Conservation (phyloP, 306 rosid species). For the Lagenaria siceraria region DNA sequence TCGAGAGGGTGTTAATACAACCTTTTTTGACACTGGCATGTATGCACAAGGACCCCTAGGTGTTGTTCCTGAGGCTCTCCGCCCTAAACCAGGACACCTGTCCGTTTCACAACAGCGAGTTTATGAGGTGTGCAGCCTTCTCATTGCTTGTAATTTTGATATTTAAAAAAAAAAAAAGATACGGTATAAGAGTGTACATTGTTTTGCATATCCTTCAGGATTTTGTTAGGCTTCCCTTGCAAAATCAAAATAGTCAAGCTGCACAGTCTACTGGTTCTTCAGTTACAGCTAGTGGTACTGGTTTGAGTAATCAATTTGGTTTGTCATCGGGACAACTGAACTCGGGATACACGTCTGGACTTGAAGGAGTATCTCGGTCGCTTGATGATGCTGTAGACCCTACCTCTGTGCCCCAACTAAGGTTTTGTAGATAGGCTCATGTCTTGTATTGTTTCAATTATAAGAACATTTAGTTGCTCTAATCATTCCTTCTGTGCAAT, state of each 20-base stretch:
- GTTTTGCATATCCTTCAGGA: conserved; percentile 35
- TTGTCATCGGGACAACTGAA: conserved; percentile 47
- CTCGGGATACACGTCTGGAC: conserved; percentile 44
- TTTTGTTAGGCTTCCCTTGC: conserved; percentile 97
- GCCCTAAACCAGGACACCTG: conserved; percentile 94
- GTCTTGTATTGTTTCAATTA: neutral
- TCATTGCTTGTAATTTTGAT: neutral
- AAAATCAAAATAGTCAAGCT: conserved; percentile 70
- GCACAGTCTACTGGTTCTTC: conserved; percentile 54
- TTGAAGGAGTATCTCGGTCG: conserved; percentile 60
- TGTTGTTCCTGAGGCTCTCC: conserved; percentile 85
- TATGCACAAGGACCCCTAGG: conserved; percentile 82
- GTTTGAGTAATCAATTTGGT: conserved; percentile 49
- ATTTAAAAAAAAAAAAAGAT: neutral
- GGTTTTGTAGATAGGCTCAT: conserved; percentile 22
- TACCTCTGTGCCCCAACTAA: conserved; percentile 42
- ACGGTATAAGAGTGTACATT: neutral
- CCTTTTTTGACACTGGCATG: conserved; percentile 68
- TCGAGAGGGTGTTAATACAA: conserved; percentile 68
- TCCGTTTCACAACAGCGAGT: conserved; percentile 85
- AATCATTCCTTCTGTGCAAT: conserved; percentile 13
- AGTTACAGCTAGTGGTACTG: conserved; percentile 34
- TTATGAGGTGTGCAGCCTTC: conserved; percentile 54
- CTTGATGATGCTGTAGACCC: conserved; percentile 60
- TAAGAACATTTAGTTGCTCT: neutral